phyloP scores from a whole-genome alignment of 208 protist species.

The Ichthyophonus hoferi region DNA sequence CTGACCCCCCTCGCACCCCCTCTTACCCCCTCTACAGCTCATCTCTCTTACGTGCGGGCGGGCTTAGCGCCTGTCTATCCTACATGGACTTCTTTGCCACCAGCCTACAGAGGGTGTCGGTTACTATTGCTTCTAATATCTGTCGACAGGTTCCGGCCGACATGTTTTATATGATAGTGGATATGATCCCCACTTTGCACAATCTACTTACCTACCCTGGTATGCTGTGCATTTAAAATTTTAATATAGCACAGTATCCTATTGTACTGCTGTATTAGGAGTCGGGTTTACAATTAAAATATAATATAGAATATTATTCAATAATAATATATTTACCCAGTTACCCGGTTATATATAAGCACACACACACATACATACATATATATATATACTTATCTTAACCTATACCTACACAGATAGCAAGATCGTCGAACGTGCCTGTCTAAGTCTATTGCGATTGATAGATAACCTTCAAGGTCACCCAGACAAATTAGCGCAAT shows the following conservation, averaged over 20 bases:
- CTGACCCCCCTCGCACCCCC: background rate
- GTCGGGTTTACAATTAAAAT: too few relatives aligned
- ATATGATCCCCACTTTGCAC: slow-evolving; percentile 69
- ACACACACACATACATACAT: slow-evolving; percentile 47
- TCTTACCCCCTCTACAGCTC: background rate
- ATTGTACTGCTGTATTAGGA: too few relatives aligned
- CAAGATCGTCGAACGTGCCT: slow-evolving; percentile 35
- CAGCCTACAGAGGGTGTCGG: slow-evolving; percentile 75
- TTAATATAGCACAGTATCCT: too few relatives aligned
- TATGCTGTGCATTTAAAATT: too few relatives aligned
- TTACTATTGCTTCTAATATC: slow-evolving; percentile 68
- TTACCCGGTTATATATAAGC: background rate
- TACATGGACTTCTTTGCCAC: slow-evolving; percentile 87
- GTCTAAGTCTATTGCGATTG: slow-evolving; percentile 42
- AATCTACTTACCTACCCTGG: slow-evolving; percentile 62
- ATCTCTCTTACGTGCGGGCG: slow-evolving; percentile 59
- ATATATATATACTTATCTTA: background rate
- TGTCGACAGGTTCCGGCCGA: slow-evolving; percentile 60
- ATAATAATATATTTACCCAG: background rate
- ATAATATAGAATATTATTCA: too few relatives aligned
- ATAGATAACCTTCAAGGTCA: slow-evolving; percentile 18
- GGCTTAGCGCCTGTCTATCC: slow-evolving; percentile 72
- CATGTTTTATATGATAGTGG: slow-evolving; percentile 59
- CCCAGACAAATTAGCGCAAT: background rate
- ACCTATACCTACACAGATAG: background rate